Percentiles rank a stretch among this genome's conserved stretches.
These are phyloP conservation scores for Ceratocystis ficicola DNA, from an alignment of 2,329 filamentous ascomycete genomes.

Conservation along the genomic window DNA sequence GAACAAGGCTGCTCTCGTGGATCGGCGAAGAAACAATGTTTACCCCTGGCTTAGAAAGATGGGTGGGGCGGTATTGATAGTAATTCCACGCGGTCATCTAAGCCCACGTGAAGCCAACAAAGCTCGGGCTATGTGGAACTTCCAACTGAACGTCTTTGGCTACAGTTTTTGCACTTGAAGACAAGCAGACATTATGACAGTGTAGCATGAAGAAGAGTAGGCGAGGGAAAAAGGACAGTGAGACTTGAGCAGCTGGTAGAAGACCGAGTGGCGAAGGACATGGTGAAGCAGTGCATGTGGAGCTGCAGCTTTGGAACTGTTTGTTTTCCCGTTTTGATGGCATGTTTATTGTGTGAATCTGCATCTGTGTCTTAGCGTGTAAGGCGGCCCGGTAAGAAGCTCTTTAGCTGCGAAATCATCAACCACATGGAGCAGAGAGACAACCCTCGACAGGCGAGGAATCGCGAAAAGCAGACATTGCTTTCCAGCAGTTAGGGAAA, in stretches of 20 bases:
- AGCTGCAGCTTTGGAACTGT: no score
- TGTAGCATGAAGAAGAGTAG: not conserved
- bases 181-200: no score
- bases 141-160: not conserved
- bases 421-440: no score
- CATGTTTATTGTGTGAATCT: not conserved
- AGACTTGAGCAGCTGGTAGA: not conserved
- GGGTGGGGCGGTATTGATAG: not conserved
- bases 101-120: not conserved
- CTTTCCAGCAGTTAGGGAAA: not conserved
- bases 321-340: not conserved
- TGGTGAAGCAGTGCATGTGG: no score
- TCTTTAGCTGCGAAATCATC: no score
- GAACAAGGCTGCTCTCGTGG: not conserved
- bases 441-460: no score
- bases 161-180: no score
- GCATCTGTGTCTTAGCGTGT: no score
- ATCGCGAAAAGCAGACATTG: no score
- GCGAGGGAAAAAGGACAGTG: not conserved
- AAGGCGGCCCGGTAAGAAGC: no score
- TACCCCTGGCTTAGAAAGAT: not conserved
- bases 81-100: constrained; percentile 1
- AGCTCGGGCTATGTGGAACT: not conserved
- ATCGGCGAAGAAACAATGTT: not conserved
- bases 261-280: not conserved